Percentiles rank a stretch among this genome's conserved stretches.
Conservation (phyloP, 495 filamentous ascomycete genomes). For the Penicillium soppii region DNA sequence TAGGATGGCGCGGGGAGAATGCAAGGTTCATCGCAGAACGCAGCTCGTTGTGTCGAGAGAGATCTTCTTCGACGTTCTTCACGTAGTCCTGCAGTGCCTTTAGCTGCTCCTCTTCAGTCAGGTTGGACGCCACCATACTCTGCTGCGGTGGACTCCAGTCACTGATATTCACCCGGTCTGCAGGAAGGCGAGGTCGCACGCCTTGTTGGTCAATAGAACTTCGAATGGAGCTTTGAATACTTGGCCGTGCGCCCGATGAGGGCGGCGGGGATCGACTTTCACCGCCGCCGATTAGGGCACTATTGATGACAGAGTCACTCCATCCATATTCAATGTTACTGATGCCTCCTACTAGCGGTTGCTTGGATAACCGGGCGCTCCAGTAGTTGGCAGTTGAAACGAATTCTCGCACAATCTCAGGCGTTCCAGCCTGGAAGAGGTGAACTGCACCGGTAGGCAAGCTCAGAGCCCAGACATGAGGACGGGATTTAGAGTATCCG, state of each 20-base stretch:
- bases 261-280: slow-evolving; percentile 46
- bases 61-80: slow-evolving; percentile 78
- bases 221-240: slow-evolving; percentile 69
- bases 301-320: slow-evolving; percentile 85
- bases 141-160: slow-evolving; percentile 95
- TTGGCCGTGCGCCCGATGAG: slow-evolving; percentile 51
- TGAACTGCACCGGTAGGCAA: slow-evolving; percentile 92
- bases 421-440: slow-evolving; percentile 94
- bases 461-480: slow-evolving; percentile 94
- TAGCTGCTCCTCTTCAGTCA: slow-evolving; percentile 79
- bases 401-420: slow-evolving; percentile 92
- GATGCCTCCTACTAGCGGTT: slow-evolving; percentile 86
- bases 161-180: slow-evolving; percentile 79
- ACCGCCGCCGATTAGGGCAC: slow-evolving; percentile 55
- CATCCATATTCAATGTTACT: slow-evolving; percentile 98
- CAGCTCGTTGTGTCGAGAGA: slow-evolving; percentile 83
- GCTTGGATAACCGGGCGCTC: slow-evolving; percentile 89
- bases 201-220: slow-evolving; percentile 69
- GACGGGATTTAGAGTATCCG: slow-evolving; percentile 86
- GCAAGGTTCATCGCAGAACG: slow-evolving; percentile 81
- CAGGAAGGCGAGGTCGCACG: slow-evolving; percentile 68
- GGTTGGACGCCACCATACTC: slow-evolving; percentile 77
- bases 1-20: slow-evolving; percentile 83
- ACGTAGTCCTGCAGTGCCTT: slow-evolving; percentile 74
- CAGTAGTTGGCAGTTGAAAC: slow-evolving; percentile 96